Conservation (phyloP, 2,329 filamentous ascomycete genomes). For the Botrytis sinoallii region DNA sequence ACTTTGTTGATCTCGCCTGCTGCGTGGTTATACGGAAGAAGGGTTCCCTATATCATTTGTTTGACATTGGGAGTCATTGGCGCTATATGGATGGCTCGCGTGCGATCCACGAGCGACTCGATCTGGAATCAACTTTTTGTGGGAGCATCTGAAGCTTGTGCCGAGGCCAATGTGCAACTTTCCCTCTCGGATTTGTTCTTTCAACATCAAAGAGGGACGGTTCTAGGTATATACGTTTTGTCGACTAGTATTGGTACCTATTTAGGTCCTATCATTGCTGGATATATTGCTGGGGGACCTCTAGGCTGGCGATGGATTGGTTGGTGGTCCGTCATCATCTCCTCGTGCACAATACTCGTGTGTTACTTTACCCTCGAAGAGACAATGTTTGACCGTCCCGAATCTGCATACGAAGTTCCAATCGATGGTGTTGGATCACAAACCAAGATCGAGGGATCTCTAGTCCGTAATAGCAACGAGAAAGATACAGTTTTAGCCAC, state of each 20-base stretch:
- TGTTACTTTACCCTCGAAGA: conserved; percentile 53
- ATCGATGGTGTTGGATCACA: conserved; percentile 27
- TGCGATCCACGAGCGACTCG: conserved; percentile 44
- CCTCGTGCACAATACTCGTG: conserved; percentile 45
- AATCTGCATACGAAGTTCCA: conserved; percentile 39
- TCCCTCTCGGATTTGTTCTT: conserved; percentile 57
- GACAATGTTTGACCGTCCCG: conserved; percentile 46
- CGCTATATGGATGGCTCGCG: conserved; percentile 52
- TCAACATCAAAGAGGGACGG: conserved; percentile 53
- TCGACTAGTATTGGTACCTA: conserved; percentile 56
- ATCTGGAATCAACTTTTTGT: conserved; percentile 57
- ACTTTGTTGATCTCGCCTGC: conserved; percentile 51
- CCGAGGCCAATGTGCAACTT: conserved; percentile 55
- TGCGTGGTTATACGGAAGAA: conserved; percentile 53
- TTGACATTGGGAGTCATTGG: conserved; percentile 49
- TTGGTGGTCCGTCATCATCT: conserved; percentile 50
- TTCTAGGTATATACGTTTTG: conserved; percentile 54
- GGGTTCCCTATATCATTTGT: conserved; percentile 53
- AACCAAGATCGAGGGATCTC: not conserved
- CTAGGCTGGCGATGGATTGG: conserved; percentile 56
- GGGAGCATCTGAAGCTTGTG: conserved; percentile 54
- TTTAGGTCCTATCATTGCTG: conserved; percentile 51
- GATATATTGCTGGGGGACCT: conserved; percentile 48
- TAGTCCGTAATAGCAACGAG: conserved; percentile 15
- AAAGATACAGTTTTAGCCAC: conserved; percentile 21